Base-by-base conservation (phyloP, 139 green algal genomes). In the Yamagishiella unicocca region DNA sequence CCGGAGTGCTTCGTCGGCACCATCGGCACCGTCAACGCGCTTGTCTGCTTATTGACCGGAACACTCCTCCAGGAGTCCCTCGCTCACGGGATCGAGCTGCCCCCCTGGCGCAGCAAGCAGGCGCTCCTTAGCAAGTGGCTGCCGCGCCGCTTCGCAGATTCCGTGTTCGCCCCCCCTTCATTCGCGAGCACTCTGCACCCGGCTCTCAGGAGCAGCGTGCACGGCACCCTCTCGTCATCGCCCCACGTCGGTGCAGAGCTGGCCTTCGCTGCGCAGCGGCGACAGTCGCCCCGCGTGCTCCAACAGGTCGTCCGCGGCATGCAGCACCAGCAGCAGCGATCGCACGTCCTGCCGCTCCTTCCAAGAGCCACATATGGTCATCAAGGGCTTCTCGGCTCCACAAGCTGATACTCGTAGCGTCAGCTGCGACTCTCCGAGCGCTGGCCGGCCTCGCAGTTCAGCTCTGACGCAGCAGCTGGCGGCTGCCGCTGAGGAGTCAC, bases 91-190 rank as follows among this genome's bases (percentile, higher is more conserved):
- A 35, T 85, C 27, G 79, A 85, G 42, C 58, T 85, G 31, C 79
- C 79, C 1, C 79, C 79, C 21, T 85, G 79, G 79, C 79, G 79
- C 40, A 75, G 58, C 29, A 73, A 45, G 27, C 3, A 55, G 12
- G 79, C 79, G n/a, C 42, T 85, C 22, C 19, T 85, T 2, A 46
- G 40, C 61, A 85, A 85, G 42, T 85, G 79, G 79, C 61, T 85
- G 61, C 79, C 79, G 4, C 79, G 79, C 21, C 79, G 79, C 14
- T 85, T 85, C 61, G 12, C 79, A 2, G 79, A 85, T 42, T 14
- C 29, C 17, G 29, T 85, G 8, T 75, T 50, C 61, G 35, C 42
- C 5, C 77, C 77, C 25, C 77, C 77, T 0, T 35, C 61, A 12
- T 53, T 58, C 19, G 54, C 43, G 9, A 35, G 6, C 35, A n/a